phyloP scores from a whole-genome alignment of 495 filamentous ascomycete genomes.

The Aspergillus biplanus region DNA sequence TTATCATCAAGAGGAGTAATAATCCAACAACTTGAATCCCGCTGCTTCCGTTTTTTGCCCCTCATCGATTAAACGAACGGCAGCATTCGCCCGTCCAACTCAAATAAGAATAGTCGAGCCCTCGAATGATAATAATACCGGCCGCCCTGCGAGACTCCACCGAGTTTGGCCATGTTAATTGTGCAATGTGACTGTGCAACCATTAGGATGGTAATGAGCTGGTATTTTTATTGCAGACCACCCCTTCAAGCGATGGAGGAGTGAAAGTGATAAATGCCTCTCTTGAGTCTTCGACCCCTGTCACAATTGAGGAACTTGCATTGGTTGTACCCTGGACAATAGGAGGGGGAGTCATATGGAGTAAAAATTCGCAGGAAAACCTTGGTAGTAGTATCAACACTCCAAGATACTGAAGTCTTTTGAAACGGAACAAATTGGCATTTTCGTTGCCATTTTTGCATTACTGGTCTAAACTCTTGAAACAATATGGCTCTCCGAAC shows the following conservation, averaged over 20 bases:
- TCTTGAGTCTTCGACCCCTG: background rate
- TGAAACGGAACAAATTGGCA: conserved; percentile 4
- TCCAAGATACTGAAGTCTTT: background rate
- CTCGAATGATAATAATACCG: background rate
- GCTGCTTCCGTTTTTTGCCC: conserved; percentile 14
- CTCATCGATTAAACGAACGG: conserved; percentile 10
- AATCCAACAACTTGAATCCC: conserved; percentile 5
- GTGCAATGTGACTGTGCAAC: no score
- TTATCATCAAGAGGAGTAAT: background rate
- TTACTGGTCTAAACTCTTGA: background rate
- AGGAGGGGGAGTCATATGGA: background rate
- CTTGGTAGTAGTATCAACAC: background rate
- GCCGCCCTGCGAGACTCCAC: background rate
- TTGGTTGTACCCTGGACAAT: conserved; percentile 5
- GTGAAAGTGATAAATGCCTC: background rate
- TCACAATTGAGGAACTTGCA: background rate
- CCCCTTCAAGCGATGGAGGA: no score
- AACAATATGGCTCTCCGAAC: conserved; percentile 26
- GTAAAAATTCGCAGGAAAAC: background rate
- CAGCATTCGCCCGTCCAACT: background rate
- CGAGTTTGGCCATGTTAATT: no score
- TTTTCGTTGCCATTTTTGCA: background rate
- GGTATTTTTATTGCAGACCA: no score
- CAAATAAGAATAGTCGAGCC: background rate
- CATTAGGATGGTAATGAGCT: no score